Percentiles rank a stretch among this genome's conserved stretches.
Conservation (phyloP, 2,329 filamentous ascomycete genomes). For the Colletotrichum spaethianum region DNA sequence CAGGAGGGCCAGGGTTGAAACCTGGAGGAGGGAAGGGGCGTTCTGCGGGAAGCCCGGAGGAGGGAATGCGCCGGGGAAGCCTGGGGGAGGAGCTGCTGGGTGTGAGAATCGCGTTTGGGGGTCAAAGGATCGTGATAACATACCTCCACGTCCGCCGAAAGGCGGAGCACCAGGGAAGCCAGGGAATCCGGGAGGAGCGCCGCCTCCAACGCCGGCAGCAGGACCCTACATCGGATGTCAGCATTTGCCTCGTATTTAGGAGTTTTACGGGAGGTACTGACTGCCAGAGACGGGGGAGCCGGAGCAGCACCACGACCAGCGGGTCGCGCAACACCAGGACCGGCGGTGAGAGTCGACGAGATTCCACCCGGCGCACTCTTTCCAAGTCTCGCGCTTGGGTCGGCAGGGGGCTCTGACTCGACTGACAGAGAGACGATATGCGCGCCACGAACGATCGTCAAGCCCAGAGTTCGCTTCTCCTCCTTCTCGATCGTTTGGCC, state of each 20-base stretch:
- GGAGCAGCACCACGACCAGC: slow-evolving; percentile 82
- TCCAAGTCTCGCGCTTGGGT: slow-evolving; percentile 91
- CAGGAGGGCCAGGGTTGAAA: slow-evolving; percentile 62
- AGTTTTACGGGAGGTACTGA: slow-evolving; percentile 52
- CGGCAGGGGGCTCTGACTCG: slow-evolving; percentile 94
- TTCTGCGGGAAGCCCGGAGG: slow-evolving; percentile 58
- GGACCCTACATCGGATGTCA: slow-evolving; percentile 70
- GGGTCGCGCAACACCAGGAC: slow-evolving; percentile 91
- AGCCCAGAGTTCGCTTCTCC: slow-evolving; percentile 96
- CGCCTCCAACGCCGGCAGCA: slow-evolving; percentile 87
- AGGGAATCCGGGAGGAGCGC: slow-evolving; percentile 70
- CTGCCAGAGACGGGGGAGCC: slow-evolving; percentile 83
- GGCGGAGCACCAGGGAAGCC: slow-evolving; percentile 66
- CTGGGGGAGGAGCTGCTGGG: slow-evolving; percentile 61
- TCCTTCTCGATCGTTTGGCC: slow-evolving; percentile 86
- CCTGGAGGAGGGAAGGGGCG: slow-evolving; percentile 64
- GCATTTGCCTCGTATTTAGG: not conserved
- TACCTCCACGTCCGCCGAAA: slow-evolving; percentile 69
- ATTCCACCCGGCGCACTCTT: slow-evolving; percentile 79
- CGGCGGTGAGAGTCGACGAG: slow-evolving; percentile 80
- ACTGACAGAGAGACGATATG: slow-evolving; percentile 96
- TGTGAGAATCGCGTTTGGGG: slow-evolving; percentile 50
- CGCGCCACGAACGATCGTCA: slow-evolving; percentile 94
- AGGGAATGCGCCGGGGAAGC: slow-evolving; percentile 65
- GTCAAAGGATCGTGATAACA: slow-evolving; percentile 48